Evolutionary conservation across 768 basidiomycete genomes (phyloP).

Genomic region (Collybia sordida): DNA sequence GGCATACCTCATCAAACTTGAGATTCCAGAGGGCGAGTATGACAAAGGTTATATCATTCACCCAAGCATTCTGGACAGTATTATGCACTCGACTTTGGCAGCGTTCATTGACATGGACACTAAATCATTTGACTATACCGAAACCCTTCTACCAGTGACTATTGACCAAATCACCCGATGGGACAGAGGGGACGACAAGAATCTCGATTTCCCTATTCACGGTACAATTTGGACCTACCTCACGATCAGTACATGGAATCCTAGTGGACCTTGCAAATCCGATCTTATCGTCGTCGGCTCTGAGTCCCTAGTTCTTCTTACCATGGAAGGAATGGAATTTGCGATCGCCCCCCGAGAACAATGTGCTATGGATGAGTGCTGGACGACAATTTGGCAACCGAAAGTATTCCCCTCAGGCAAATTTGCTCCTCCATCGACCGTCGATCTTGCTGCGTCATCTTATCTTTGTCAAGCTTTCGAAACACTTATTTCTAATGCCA

Average conservation of each 20-base stretch:
- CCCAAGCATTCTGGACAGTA: constrained; percentile 8
- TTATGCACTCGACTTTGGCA: constrained; percentile 3
- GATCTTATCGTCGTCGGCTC: background rate
- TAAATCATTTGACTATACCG: constrained; percentile 2
- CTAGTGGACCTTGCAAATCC: background rate
- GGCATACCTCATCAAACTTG: background rate
- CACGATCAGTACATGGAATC: background rate
- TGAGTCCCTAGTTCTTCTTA: background rate
- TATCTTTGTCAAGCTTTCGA: background rate
- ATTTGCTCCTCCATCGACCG: background rate
- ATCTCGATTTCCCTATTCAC: background rate
- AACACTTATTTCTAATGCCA: background rate
- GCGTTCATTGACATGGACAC: constrained; percentile 5
- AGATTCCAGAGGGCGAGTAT: background rate
- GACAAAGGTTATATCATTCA: constrained; percentile 8
- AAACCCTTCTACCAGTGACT: constrained; percentile 1
- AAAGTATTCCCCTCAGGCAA: background rate
- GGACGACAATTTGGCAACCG: background rate
- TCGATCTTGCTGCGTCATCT: background rate
- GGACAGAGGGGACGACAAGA: background rate
- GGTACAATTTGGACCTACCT: background rate
- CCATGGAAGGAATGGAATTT: constrained; percentile 1
- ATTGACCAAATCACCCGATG: constrained; percentile 5
- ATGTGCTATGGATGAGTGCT: background rate
- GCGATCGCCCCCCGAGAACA: background rate